Base-by-base conservation (phyloP, 2,329 filamentous ascomycete genomes). In the Gnomoniopsis smithogilvyi region DNA sequence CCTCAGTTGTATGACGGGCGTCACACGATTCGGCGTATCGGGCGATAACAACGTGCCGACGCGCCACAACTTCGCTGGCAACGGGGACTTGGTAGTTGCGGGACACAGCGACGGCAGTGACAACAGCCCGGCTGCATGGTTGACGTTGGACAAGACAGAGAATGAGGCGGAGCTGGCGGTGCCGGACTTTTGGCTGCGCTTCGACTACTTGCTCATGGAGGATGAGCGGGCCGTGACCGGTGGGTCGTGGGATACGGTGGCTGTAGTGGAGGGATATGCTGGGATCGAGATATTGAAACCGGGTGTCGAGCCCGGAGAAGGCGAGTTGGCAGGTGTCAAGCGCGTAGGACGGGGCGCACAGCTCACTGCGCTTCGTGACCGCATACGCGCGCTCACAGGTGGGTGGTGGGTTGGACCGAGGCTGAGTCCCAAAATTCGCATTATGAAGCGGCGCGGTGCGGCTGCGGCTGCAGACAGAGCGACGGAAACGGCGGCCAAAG, bases 1-100 rank as follows among this genome's bases (percentile, higher is more conserved):
- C 14, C 74, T 86, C 12, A 82, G 83, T 51, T 89, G 87, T 75
- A 89, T 89, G 86, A 89, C 87, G 33, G 87, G 87, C 54, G 80
- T 89, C 11, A 88, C 87, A 3, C 82, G 87, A 54, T 90, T 90
- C 65, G 80, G 82, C 19, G 80, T 84, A 64, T 64, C 64, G 8
- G 65, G 63, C 19, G 72, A 73, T 50, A 64, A 72, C 11, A 70
- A 74, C 12, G 64, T 78, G 52, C 71, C 72, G n/a, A 59, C 59
- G 54, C 54, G 59, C 8, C 60, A 62, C 22, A 41, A 56, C 30
- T 55, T 76, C 10, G 65, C 73, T 8, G 63, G 76, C 48, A 53
- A 66, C 11, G 24, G 57, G 15, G 26, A 47, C 6, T 36, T 52
- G 10, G 54, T 52, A n/a, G 30, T 36, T 22, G 51, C 47, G 15